Evolutionary conservation across 176 grass and related monocot species (phyloP).

Genomic region (Avena sativa): DNA sequence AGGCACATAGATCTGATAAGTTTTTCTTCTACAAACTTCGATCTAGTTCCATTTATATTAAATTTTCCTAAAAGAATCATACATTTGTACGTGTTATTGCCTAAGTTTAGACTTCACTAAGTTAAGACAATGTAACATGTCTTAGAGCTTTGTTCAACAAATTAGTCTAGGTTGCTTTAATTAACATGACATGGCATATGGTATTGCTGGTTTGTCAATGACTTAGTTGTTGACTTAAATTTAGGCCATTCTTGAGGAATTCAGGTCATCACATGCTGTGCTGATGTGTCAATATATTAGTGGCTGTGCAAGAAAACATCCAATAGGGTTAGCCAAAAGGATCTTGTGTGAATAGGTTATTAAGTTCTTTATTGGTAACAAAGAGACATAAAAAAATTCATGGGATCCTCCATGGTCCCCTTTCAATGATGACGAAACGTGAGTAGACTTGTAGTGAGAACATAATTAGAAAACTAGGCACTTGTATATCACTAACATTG

Average conservation of each 20-base stretch:
- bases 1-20: no score
- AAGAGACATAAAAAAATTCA: constrained; percentile 4
- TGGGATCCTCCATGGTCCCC: neutral
- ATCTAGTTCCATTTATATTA: neutral
- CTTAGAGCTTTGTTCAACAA: neutral
- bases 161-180: neutral
- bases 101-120: neutral
- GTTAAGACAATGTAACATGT: neutral
- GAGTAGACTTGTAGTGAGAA: no score
- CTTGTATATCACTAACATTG: no score
- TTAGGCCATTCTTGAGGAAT: neutral
- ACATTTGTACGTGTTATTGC: neutral
- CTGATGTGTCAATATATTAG: constrained; percentile 30
- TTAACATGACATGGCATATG: neutral
- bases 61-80: neutral
- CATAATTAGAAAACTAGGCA: no score
- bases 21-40: neutral
- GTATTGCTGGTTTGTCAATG: constrained; percentile 33
- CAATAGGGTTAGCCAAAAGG: constrained; percentile 32
- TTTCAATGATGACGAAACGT: no score
- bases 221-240: neutral
- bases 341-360: constrained; percentile 22
- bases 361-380: neutral
- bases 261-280: neutral
- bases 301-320: neutral